phyloP scores from a whole-genome alignment of 2,329 filamentous ascomycete species.

The Ambrosiella cleistominuta region DNA sequence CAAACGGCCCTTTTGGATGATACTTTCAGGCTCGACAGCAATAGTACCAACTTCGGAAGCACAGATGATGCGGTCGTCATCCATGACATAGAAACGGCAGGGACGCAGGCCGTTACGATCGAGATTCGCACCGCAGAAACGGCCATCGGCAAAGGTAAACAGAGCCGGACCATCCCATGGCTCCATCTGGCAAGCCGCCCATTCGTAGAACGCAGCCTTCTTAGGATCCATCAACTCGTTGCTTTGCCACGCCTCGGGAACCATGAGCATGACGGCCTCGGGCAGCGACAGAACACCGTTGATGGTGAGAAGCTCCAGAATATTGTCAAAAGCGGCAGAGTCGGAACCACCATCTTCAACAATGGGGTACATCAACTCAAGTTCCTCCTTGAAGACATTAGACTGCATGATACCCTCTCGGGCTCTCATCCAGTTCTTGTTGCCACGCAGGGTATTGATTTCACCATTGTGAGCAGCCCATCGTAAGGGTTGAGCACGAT shows the following conservation, averaged over 20 bases:
- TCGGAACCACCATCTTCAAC: constrained; percentile 94
- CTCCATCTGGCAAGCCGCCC: constrained; percentile 98
- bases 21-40: constrained; percentile 69
- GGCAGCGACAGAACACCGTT: constrained; percentile 90
- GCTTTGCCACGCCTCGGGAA: constrained; percentile 94
- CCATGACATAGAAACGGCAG: constrained; percentile 92
- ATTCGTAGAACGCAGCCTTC: constrained; percentile 96
- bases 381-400: constrained; percentile 77
- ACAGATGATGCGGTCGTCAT: constrained; percentile 93
- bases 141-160: constrained; percentile 91
- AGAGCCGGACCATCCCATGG: constrained; percentile 94
- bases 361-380: constrained; percentile 80
- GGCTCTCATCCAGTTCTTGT: constrained; percentile 99
- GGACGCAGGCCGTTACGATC: constrained; percentile 90
- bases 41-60: constrained; percentile 94
- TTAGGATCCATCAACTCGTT: constrained; percentile 82
- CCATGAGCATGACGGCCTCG: constrained; percentile 96
- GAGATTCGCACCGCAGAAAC: constrained; percentile 91
- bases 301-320: constrained; percentile 81
- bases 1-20: constrained; percentile 83
- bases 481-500: constrained; percentile 84
- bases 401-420: constrained; percentile 91
- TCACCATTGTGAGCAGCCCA: constrained; percentile 98
- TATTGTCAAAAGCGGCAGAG: constrained; percentile 93
- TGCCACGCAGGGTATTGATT: constrained; percentile 91